Base-by-base conservation (phyloP, 352 stramenopile species). In the Globisporangium spinosum region DNA sequence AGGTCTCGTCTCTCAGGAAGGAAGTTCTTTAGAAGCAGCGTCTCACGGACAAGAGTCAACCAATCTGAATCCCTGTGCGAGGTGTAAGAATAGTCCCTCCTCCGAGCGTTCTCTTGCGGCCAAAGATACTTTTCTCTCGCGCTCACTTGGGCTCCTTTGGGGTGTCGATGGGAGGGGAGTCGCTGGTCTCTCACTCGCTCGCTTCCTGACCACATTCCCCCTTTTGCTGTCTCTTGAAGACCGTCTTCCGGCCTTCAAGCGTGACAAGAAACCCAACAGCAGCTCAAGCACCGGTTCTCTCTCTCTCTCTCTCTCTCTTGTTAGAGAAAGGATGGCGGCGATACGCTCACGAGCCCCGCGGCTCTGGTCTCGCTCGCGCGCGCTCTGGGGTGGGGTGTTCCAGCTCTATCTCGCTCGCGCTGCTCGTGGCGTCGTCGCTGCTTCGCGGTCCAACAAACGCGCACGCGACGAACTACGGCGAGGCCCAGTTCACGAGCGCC, bases 191-290 rank as follows among this genome's bases (percentile, higher is more conserved):
- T 20, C 35, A 15, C 35, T 43, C 32, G 29, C 29, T 38, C 34
- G 10, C 35, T 47, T 47, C 40, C 13, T 47, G 47, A 54, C 7
- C 47, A 6, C 47, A 54, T 54, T 54, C 47, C 13, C 47, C n/a
- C 25, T 54, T 54, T 54, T 54, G 20, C 47, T 54, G 47, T 54
- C 47, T 54, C 47, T 54, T 25, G n/a, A 25, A 47, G 40, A 47
- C 40, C 40, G 15, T 47, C 40, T n/a, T 13, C 4, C 15, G 40
- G 40, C 15, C 40, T 47, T 25, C 47, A 25, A 27, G 47, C 2
- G 47, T 54, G 47, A 12, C 47, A 54, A 25, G 47, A 54, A 25
- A 54, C 47, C 5, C 47, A 27, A 13, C 47, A n/a, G 40, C 15
- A 20, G 40, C 15, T 47, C 13, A 47, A 47, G 13, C 40, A n/a